Conservation (phyloP, 495 filamentous ascomycete species). For the Alectoria sarmentosa region DNA sequence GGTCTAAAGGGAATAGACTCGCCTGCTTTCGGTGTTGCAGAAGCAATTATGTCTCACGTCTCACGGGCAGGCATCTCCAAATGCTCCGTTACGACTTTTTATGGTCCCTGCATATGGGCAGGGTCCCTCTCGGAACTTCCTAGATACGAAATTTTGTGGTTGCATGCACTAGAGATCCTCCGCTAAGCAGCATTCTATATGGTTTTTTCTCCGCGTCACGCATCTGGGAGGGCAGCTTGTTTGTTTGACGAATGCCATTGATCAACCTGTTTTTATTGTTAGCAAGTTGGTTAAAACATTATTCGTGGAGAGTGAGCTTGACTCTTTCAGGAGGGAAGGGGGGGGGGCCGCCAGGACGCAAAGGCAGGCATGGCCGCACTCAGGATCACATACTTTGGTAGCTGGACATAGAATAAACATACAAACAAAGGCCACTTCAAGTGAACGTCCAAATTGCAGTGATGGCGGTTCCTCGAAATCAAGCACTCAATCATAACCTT, state of each 20-base stretch:
- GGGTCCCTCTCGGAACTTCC: neutral
- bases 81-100: neutral
- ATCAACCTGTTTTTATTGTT: neutral
- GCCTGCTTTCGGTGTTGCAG: neutral
- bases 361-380: neutral
- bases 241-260: neutral
- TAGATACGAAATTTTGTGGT: neutral
- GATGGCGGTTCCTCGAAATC: neutral
- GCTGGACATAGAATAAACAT: neutral
- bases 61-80: neutral
- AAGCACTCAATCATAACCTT: neutral
- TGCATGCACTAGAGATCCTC: neutral
- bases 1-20: neutral
- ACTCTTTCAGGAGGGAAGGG: neutral
- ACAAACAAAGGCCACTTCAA: neutral
- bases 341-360: neutral
- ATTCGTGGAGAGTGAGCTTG: neutral
- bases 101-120: constrained; percentile 1
- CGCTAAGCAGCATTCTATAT: neutral
- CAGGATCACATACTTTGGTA: constrained; percentile 2
- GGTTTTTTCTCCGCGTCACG: neutral
- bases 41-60: neutral
- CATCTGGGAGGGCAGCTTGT: constrained; percentile 2
- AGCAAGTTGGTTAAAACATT: neutral
- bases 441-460: neutral